phyloP scores from a whole-genome alignment of 129 eudicot species.

The Smallanthus sonchifolius region DNA sequence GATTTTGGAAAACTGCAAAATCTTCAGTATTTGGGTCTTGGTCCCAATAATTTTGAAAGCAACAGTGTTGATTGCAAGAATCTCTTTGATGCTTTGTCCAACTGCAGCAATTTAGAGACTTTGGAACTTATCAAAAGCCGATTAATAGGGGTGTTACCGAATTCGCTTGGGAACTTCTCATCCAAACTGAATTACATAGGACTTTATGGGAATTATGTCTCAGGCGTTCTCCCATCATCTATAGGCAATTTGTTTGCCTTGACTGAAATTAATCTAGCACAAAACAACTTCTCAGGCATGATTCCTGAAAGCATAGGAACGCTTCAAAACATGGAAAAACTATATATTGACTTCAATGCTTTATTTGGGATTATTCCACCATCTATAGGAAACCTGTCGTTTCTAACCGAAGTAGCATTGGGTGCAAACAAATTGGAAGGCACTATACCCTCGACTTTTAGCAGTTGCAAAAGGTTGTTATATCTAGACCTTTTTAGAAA shows the following conservation, averaged over 20 bases:
- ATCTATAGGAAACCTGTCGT: constrained; percentile 16
- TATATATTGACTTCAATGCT: neutral
- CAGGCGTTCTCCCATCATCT: constrained; percentile 1
- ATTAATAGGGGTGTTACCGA: constrained; percentile 25
- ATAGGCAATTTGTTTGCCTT: constrained; percentile 8
- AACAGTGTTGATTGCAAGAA: constrained; percentile 5
- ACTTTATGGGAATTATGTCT: neutral
- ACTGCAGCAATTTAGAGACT: constrained; percentile 3
- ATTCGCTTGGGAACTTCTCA: constrained; percentile 15
- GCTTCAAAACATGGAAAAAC: neutral
- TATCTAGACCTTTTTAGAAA: neutral
- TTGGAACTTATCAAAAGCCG: neutral
- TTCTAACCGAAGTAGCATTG: neutral
- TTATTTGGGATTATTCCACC: constrained; percentile 7
- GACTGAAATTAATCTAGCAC: neutral
- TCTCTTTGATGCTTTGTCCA: constrained; percentile 28
- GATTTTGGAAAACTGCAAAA: neutral
- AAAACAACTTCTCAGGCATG: neutral
- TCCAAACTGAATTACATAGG: neutral
- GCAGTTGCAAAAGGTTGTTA: constrained; percentile 1
- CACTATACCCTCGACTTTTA: constrained; percentile 17
- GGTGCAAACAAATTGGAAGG: constrained; percentile 12
- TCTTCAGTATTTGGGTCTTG: neutral
- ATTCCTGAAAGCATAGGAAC: constrained; percentile 13
- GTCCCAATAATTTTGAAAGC: neutral